A percentile compares a stretch with the other conserved stretches of the same genome.
Conservation (phyloP, 768 basidiomycete genomes). For the Leucocoprinus leucothites region DNA sequence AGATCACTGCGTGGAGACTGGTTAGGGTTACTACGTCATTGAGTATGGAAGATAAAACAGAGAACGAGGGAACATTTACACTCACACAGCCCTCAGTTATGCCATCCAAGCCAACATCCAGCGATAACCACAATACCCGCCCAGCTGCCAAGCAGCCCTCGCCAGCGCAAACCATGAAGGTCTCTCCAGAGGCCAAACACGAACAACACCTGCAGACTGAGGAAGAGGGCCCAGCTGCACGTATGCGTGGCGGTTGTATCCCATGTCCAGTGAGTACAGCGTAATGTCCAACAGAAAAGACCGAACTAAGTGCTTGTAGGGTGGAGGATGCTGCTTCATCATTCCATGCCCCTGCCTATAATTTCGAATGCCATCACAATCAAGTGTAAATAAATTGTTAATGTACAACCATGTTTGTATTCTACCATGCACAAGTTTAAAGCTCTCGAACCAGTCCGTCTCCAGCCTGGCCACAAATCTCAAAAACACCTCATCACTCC, state of each 20-base stretch:
- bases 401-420: neutral
- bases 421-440: slow-evolving; percentile 77
- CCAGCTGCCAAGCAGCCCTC: slow-evolving; percentile 17
- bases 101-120: neutral
- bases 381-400: slow-evolving; percentile 1
- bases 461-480: slow-evolving; percentile 20
- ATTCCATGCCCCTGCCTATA: slow-evolving; percentile 33
- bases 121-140: neutral
- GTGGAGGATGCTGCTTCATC: slow-evolving; percentile 33
- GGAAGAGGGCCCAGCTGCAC: slow-evolving; percentile 14
- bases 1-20: slow-evolving; percentile 9
- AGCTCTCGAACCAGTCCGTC: slow-evolving; percentile 73
- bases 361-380: neutral
- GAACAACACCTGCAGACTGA: slow-evolving; percentile 11
- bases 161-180: slow-evolving; percentile 14
- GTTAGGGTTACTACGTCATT: slow-evolving; percentile 12
- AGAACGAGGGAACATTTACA: too few species aligned
- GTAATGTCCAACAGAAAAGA: neutral
- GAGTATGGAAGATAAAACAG: too few species aligned
- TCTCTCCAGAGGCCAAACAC: slow-evolving; percentile 7
- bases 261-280: slow-evolving; percentile 22
- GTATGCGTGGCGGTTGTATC: slow-evolving; percentile 26
- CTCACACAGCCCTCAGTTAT: neutral
- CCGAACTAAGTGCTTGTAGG: slow-evolving; percentile 14
- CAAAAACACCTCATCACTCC: slow-evolving; percentile 12